phyloP scores from a whole-genome alignment of 2,329 filamentous ascomycete genomes.

The Colletotrichum abscissum region DNA sequence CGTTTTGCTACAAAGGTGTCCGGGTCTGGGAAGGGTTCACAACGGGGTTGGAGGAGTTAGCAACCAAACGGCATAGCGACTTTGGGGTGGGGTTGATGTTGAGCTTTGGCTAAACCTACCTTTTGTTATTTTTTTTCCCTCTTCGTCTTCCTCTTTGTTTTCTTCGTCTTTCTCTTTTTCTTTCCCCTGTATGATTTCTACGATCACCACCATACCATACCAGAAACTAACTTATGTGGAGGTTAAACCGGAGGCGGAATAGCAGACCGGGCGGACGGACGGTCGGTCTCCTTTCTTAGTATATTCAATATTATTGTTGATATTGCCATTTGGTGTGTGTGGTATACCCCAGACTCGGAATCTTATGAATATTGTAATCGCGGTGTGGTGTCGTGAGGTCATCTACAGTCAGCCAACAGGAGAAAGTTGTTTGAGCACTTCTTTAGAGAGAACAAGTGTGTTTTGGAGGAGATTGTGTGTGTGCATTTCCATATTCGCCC shows the following conservation, averaged over 20 bases:
- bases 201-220: constrained; percentile 10
- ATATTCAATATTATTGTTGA: constrained; percentile 31
- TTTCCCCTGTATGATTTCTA: constrained; percentile 24
- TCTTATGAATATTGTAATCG: not conserved
- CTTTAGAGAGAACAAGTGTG: not conserved
- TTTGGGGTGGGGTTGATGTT: constrained; percentile 15
- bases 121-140: constrained; percentile 8
- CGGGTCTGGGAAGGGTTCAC: constrained; percentile 28
- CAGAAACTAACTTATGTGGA: not conserved
- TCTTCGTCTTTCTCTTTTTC: constrained; percentile 15
- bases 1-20: constrained; percentile 29
- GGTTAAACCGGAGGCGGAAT: not conserved
- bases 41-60: constrained; percentile 31
- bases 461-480: constrained; percentile 26
- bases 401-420: not conserved
- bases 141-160: constrained; percentile 5
- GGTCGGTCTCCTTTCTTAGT: constrained; percentile 23
- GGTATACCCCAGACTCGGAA: not conserved
- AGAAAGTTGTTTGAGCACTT: too few species aligned
- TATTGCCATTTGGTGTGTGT: not conserved
- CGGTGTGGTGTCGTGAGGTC: not conserved
- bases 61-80: constrained; percentile 36
- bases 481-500: constrained; percentile 22
- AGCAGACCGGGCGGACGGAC: not conserved
- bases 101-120: constrained; percentile 34